Conservation (phyloP, 257 asterid genomes). For the Fraxinus quadrangulata region DNA sequence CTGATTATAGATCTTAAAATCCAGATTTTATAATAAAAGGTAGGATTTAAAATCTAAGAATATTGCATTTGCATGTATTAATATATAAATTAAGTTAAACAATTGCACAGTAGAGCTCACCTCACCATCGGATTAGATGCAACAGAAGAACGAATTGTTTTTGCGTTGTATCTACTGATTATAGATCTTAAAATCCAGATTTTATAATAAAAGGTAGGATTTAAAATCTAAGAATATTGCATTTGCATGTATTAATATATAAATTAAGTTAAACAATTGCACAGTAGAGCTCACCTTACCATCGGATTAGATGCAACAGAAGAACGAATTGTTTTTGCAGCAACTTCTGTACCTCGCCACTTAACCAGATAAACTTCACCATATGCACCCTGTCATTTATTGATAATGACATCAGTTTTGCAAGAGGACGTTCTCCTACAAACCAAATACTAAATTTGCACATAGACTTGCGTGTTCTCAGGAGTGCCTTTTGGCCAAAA, state of each 20-base stretch:
- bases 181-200: not conserved
- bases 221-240: not conserved
- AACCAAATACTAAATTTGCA: not conserved
- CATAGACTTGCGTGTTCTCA: slow-evolving; percentile 20
- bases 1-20: not conserved
- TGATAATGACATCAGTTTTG: slow-evolving; percentile 18
- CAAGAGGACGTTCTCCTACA: slow-evolving; percentile 1
- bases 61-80: not conserved
- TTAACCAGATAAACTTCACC: slow-evolving; percentile 67
- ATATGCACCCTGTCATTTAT: slow-evolving; percentile 54
- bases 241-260: not conserved
- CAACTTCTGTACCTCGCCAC: slow-evolving; percentile 80
- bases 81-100: not conserved
- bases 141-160: slow-evolving; percentile 57
- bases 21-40: not conserved
- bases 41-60: not conserved
- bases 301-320: slow-evolving; percentile 56
- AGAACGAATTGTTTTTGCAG: slow-evolving; percentile 65
- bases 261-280: not conserved
- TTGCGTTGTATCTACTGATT: not conserved
- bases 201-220: not conserved
- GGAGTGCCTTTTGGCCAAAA: slow-evolving; percentile 10
- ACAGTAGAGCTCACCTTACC: slow-evolving; percentile 50
- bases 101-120: slow-evolving; percentile 35
- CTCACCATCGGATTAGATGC: slow-evolving; percentile 58